Conservation (phyloP, 1,284 basidiomycete genomes). For the Rhodotorula sp. region DNA sequence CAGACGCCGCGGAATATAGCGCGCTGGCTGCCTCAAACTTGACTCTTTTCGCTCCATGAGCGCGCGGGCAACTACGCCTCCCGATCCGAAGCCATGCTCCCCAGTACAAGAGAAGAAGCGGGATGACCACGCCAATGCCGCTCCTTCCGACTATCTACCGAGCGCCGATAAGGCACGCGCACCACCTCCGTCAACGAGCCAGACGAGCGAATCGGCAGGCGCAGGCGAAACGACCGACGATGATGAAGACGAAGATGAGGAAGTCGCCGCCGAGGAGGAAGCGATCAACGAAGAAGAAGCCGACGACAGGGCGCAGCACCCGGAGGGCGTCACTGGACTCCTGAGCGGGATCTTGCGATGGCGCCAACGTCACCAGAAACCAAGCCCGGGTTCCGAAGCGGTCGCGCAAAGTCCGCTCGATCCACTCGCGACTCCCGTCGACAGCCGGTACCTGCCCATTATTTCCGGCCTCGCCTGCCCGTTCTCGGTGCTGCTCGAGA, state of each 20-base stretch:
- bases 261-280: neutral
- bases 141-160: too few species aligned
- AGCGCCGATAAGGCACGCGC: neutral
- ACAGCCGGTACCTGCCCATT: conserved; percentile 57
- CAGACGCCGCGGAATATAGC: too few species aligned
- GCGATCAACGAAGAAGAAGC: neutral
- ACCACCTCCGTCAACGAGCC: neutral
- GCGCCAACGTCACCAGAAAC: neutral
- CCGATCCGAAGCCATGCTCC: too few species aligned
- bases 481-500: conserved; percentile 69
- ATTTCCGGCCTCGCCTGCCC: conserved; percentile 69
- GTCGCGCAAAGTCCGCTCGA: neutral
- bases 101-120: too few species aligned
- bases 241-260: neutral
- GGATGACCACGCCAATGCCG: too few species aligned
- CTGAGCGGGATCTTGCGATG: neutral
- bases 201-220: too few species aligned
- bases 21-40: too few species aligned
- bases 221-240: neutral
- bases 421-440: neutral
- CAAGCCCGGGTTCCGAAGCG: neutral
- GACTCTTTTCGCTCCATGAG: too few species aligned
- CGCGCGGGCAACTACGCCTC: too few species aligned
- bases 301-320: neutral
- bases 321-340: neutral